Base-by-base conservation (phyloP, 2,329 filamentous ascomycete species). In the Colletotrichum cordylinicola region DNA sequence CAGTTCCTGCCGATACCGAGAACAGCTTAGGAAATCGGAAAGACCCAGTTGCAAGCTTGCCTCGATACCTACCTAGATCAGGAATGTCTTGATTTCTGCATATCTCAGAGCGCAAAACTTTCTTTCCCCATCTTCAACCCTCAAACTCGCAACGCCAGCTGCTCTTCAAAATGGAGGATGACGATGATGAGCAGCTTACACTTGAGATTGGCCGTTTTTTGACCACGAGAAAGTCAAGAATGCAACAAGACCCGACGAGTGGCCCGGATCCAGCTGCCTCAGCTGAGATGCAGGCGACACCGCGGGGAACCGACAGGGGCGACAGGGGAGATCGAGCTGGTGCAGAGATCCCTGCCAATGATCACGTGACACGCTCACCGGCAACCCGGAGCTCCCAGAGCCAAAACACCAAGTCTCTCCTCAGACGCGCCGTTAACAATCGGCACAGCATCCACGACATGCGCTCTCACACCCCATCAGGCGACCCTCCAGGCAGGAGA, bases 401-500 rank as follows among this genome's bases (percentile, higher is more conserved):
- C 65, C 69, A 71, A 77, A 70, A 78, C 78, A 74, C 39, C 67
- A 65, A 58, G 70, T 67, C 60, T 66, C 73, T 62, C 71, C 73
- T 73, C 43, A 67, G 48, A 77, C 72, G 72, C 66, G 29, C 39
- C 33, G 72, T 24, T 21, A 71, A 70, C 35, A 65, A 64, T 61
- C 71, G 79, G 71, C 72, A 71, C 78, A 82, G 18, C 80, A 79
- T 75, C 82, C 81, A 72, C 81, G 81, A 39, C 81, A 82, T 74
- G 81, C 82, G 71, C 81, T 78, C 77, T 31, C 76, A 77, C 35
- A 78, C 77, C 16, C 77, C 77, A 12, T 76, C 77, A 24, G 77
- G 82, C 33, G 82, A 83, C 55, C 81, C 81, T 67, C 76, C 78
- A n/a, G 82, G 79, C 55, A 77, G 82, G 64, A 80, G 82, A 52